phyloP scores from a whole-genome alignment of 192 early-diverging fungal species.

The Coemansia sp. region DNA sequence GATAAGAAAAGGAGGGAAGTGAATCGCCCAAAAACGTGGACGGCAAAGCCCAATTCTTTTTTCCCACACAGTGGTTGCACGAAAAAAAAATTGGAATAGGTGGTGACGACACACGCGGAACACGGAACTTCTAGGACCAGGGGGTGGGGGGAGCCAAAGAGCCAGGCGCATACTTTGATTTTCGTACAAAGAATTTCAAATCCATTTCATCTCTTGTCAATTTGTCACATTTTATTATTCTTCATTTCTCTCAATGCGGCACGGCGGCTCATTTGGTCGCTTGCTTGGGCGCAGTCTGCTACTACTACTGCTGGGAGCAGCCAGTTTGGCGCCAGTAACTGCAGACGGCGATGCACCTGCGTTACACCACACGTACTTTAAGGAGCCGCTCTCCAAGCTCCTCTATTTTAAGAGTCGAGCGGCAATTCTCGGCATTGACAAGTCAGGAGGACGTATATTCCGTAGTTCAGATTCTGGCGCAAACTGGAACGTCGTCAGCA shows the following conservation, averaged over 20 bases:
- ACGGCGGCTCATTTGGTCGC: slow-evolving; percentile 5
- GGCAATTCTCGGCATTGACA: slow-evolving; percentile 59
- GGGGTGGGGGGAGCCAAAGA: not conserved
- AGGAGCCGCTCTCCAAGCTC: slow-evolving; percentile 39
- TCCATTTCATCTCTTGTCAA: not conserved
- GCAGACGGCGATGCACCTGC: slow-evolving; percentile 19
- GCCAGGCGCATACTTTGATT: not conserved
- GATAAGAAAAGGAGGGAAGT: not conserved
- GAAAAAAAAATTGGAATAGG: not conserved
- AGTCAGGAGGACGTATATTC: slow-evolving; percentile 50
- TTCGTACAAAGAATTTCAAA: not conserved
- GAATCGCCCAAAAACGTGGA: not conserved
- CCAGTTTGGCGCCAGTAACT: not conserved
- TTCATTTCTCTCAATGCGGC: slow-evolving; percentile 3
- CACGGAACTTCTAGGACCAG: not conserved
- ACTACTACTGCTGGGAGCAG: slow-evolving; percentile 3
- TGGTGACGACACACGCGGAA: not conserved
- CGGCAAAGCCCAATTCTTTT: not conserved
- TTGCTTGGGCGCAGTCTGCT: slow-evolving; percentile 2
- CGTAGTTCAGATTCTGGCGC: slow-evolving; percentile 70
- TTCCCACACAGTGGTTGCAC: slow-evolving; percentile 1
- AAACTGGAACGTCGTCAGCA: slow-evolving; percentile 55
- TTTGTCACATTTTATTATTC: not conserved
- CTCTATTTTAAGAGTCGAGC: slow-evolving; percentile 44
- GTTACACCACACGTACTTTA: slow-evolving; percentile 40